Percentiles rank a stretch among this genome's conserved stretches.
These are phyloP conservation scores for Hirschioporus abietinus DNA, from an alignment of 768 basidiomycete species.

Conservation along the genomic window DNA sequence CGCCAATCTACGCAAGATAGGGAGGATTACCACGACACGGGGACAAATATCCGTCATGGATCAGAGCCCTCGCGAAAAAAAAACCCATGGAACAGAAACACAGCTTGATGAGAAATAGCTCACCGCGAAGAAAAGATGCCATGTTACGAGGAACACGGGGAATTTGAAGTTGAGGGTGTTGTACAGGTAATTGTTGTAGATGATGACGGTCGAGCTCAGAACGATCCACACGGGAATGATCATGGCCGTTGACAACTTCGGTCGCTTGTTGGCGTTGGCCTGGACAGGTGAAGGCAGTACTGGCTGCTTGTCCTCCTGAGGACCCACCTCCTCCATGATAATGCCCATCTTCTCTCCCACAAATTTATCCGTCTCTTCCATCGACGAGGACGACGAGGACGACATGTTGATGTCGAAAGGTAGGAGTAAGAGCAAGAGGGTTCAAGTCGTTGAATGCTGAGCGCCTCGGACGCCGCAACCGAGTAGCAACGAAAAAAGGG, in stretches of 20 bases:
- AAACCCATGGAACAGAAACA: background rate
- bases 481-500: background rate
- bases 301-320: background rate
- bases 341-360: background rate
- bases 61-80: background rate
- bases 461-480: background rate
- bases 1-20: background rate
- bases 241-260: slow-evolving; percentile 55
- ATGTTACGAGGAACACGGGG: slow-evolving; percentile 92
- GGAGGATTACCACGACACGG: background rate
- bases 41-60: background rate
- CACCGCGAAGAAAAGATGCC: slow-evolving; percentile 66
- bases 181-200: slow-evolving; percentile 93
- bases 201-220: slow-evolving; percentile 84
- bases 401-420: background rate
- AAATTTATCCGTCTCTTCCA: background rate
- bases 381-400: background rate
- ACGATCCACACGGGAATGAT: slow-evolving; percentile 94
- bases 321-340: background rate
- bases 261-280: slow-evolving; percentile 23
- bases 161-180: slow-evolving; percentile 78
- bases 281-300: background rate
- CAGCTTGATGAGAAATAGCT: slow-evolving; percentile 18
- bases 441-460: background rate
- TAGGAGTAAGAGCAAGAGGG: background rate